Evolutionary conservation across 148 eudicot species (phyloP), one percentile per base, ranked within the genome.

Genomic region (Camellia granthamiana): DNA sequence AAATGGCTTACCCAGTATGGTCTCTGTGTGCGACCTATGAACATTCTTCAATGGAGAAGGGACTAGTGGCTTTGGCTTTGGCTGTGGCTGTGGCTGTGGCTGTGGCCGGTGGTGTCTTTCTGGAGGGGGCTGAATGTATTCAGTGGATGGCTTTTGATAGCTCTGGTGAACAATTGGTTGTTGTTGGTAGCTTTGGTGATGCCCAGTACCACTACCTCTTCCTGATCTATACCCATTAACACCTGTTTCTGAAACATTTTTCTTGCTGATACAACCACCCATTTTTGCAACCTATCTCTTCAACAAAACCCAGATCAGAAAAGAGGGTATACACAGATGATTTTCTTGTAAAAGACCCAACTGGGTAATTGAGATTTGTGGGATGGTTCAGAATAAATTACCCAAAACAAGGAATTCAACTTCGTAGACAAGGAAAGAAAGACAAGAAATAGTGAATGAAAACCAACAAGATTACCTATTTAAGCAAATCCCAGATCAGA

Each of bases 1-100:
- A 84, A 78, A 88, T 73, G 90, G 86, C 81, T 91, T 92, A 3
- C 94, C 97, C 72, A 92, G 67, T 15, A 92, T 91, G 13, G 91
- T 83, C 14, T 83, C 78, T 3, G 76, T 67, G 30, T 84, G 81
- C 52, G 67, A 14, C 38, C 77, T 86, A 7, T 66, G 56, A 10
- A 77, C 62, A 69, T 78, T 70, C 75, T 83, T 84, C 16, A 65
- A 14, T 9, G 80, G 83, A 19, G 83, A 51, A 23, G 74, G 65
- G 30, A 14, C 72, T 75, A 67, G 74, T 42, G 72, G 83, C n/a
- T 58, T 84, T 55, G 59, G 74, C 49, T 2, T 23, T 46, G 65
- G 78, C 74, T 79, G 84, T 3, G 10, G 51, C 46, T 81, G 84
- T 9, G 3, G 38, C 38, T 30, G 74, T 42, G 72, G 83, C n/a